phyloP scores from a whole-genome alignment of 2,329 filamentous ascomycete genomes.

The Fonsecaea multimorphosa region DNA sequence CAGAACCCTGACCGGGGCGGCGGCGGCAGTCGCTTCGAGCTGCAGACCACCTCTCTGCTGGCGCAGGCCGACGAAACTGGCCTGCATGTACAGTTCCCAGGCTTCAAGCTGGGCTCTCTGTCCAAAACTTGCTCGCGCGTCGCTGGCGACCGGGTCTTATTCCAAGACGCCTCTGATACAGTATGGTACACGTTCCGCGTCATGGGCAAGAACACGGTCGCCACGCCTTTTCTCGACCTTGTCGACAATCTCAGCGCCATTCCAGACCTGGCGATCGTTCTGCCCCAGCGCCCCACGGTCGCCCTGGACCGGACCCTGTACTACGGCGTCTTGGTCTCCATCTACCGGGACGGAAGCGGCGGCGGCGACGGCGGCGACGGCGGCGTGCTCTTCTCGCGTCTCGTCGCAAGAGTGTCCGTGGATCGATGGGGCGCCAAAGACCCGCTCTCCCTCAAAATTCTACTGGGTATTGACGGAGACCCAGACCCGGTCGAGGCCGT shows the following conservation, averaged over 20 bases:
- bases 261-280: background rate
- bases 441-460: background rate
- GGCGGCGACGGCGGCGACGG: too few relatives aligned
- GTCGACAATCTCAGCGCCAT: background rate
- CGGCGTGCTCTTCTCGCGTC: background rate
- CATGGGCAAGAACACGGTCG: background rate
- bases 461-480: background rate
- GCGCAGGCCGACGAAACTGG: background rate
- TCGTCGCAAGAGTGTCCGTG: background rate
- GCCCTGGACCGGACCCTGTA: background rate
- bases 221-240: background rate
- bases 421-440: conserved; percentile 5
- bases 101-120: too few relatives aligned
- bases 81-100: too few relatives aligned
- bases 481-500: background rate
- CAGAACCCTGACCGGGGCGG: background rate
- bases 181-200: conserved; percentile 10
- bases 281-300: background rate
- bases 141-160: background rate
- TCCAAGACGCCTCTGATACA: background rate
- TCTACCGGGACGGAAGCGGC: background rate
- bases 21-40: conserved; percentile 5
- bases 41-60: background rate
- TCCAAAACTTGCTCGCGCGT: conserved; percentile 1
- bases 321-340: conserved; percentile 7